Conservation (phyloP, 202 grass and related monocot species). For the Bolboschoenoplectus hybrid region DNA sequence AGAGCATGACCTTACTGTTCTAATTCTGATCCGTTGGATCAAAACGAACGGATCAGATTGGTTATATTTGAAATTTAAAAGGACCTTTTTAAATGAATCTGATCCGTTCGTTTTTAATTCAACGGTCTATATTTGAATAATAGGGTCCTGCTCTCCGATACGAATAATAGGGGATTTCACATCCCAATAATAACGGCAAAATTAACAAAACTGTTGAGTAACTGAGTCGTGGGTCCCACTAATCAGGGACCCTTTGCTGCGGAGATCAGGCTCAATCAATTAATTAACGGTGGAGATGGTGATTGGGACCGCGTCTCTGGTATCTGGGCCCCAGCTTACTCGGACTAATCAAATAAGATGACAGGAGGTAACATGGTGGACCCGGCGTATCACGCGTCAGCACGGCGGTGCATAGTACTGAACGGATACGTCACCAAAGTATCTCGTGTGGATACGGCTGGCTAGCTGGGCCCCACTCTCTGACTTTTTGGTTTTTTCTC, state of each 20-base stretch:
- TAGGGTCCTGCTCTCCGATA: no score
- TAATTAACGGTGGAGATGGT: neutral
- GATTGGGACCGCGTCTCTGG: neutral
- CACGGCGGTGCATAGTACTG: neutral
- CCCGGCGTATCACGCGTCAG: neutral
- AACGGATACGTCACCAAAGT: neutral
- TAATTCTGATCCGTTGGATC: no score
- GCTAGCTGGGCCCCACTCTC: no score
- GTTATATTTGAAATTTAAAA: no score
- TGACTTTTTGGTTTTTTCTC: neutral
- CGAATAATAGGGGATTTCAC: no score
- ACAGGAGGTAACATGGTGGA: slow-evolving; percentile 10
- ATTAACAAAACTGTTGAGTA: neutral
- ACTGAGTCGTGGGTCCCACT: neutral
- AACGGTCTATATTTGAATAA: no score
- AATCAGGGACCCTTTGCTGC: neutral
- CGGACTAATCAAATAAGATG: neutral
- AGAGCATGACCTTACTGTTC: no score
- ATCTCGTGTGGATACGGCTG: neutral
- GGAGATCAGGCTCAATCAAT: neutral
- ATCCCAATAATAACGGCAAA: no score
- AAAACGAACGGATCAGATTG: no score
- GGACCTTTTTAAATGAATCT: no score
- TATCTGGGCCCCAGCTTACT: neutral
- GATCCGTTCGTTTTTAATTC: no score